Evolutionary conservation across 352 stramenopile species (phyloP).

Genomic region (Globisporangium canariense): DNA sequence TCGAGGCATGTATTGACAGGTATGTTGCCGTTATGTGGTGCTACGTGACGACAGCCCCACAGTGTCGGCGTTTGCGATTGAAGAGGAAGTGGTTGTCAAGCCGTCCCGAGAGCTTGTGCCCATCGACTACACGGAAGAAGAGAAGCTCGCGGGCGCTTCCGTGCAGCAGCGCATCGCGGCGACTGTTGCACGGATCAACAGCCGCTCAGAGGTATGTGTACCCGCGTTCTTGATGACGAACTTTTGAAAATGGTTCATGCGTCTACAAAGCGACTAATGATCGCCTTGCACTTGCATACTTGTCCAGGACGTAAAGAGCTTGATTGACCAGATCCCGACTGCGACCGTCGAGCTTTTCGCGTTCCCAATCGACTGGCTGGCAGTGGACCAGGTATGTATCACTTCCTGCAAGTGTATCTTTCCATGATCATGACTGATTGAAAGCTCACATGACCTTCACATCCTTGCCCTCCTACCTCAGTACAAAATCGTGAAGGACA

Average conservation of each 20-base stretch:
- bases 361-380: constrained; percentile 37
- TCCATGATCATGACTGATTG: background rate
- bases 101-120: constrained; percentile 39
- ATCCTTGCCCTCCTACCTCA: constrained; percentile 1
- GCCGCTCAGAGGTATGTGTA: constrained; percentile 20
- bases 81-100: constrained; percentile 40
- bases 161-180: constrained; percentile 28
- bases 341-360: constrained; percentile 33
- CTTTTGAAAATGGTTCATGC: background rate
- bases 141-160: constrained; percentile 22
- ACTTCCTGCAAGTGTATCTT: background rate
- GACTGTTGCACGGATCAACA: constrained; percentile 38
- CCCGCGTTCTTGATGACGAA: background rate
- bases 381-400: constrained; percentile 23
- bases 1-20: background rate
- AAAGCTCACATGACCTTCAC: background rate
- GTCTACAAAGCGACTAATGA: background rate
- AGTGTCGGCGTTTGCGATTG: constrained; percentile 29
- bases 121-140: constrained; percentile 53
- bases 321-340: constrained; percentile 46
- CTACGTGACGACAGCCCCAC: constrained; percentile 4
- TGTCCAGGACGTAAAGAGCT: constrained; percentile 33
- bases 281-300: background rate
- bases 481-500: constrained; percentile 30
- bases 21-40: background rate